Percentiles rank a stretch among this genome's conserved stretches.
Conservation (phyloP, 1,284 basidiomycete species). For the Dichomitus squalens region DNA sequence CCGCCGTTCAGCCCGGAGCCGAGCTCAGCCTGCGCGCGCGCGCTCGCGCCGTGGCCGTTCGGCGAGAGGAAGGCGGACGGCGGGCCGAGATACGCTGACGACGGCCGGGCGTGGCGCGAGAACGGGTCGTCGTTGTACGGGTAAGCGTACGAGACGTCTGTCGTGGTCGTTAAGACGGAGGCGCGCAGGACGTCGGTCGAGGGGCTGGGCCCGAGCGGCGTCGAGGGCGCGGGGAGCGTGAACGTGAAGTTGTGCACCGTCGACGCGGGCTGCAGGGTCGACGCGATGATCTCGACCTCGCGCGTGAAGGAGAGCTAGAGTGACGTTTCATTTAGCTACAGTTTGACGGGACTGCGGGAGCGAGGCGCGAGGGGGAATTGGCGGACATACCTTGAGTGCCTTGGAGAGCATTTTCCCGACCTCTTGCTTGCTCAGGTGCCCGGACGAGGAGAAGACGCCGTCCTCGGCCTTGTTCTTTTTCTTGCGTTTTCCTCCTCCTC, state of each 20-base stretch:
- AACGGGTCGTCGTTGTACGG: constrained; percentile 77
- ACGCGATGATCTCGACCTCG: constrained; percentile 94
- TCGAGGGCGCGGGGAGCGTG: constrained; percentile 71
- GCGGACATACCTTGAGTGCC: constrained; percentile 78
- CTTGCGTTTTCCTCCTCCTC: constrained; percentile 61
- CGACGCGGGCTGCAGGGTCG: constrained; percentile 87
- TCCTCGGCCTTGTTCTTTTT: constrained; percentile 62
- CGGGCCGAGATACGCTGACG: constrained; percentile 77
- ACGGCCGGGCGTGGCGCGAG: constrained; percentile 61
- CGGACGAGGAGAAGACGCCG: constrained; percentile 60
- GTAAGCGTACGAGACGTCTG: constrained; percentile 60
- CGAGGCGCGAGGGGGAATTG: too few species aligned
- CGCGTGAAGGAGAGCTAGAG: constrained; percentile 81
- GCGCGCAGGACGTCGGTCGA: constrained; percentile 73
- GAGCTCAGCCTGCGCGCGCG: constrained; percentile 38
- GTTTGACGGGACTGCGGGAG: constrained; percentile 1
- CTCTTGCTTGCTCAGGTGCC: constrained; percentile 79
- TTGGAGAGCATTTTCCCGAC: constrained; percentile 89
- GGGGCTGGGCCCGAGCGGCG: constrained; percentile 66
- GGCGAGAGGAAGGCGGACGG: constrained; percentile 51
- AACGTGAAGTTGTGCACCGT: constrained; percentile 95
- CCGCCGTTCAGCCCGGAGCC: constrained; percentile 41
- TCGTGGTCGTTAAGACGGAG: constrained; percentile 65
- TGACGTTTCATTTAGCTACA: constrained; percentile 5
- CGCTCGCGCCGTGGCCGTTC: constrained; percentile 34